Base-by-base conservation (phyloP, 2,329 filamentous ascomycete species). In the Arthrobotrys sphaeroides region DNA sequence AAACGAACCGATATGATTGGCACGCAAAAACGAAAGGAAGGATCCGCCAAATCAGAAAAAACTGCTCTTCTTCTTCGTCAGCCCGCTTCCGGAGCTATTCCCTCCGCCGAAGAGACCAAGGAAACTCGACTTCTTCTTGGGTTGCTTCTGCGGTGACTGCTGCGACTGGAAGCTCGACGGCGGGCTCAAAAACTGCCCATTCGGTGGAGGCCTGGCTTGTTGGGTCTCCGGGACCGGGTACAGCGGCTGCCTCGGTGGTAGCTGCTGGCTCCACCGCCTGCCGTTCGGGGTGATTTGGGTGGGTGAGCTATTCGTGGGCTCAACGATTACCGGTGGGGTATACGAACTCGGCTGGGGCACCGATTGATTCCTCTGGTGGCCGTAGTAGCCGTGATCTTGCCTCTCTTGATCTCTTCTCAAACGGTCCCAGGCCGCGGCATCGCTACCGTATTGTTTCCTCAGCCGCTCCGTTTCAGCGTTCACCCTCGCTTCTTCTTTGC, bases 401-500 rank as follows among this genome's bases (percentile, higher is more conserved):
- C 18, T n/a, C 10, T 22, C 22, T 36, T 62, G 64, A 26, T 77
- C 40, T 40, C 69, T 24, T 53, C 62, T n/a, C 55, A 68, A 20
- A 24, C 38, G 22, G 4, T 74, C 65, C 75, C 69, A 77, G 5
- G 64, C 70, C 6, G 13, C 26, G 1, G 57, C 45, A 26, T 79
- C 77, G 6, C 60, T 68, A n/a, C 78, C 77, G 22, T 78, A 79
- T 26, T 79, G 57, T 22, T 72, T 64, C 36, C 38, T 59, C 5
- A 97, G 83, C 0, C 93, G 87, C 78, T 90, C 90, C 0, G 93
- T 96, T 82, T 97, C 94, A 45, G 88, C 88, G 36, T 96, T 89
- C 9, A 92, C 85, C 49, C 85, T 84, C 7, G 85, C 87, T 31
- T 90, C 86, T 70, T 85, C 84, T 31, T 82, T 83, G 24, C 83